Percentiles rank a stretch among this genome's conserved stretches.
phyloP scores from a whole-genome alignment of 495 filamentous ascomycete species.

The Lasiosphaeria hispida region DNA sequence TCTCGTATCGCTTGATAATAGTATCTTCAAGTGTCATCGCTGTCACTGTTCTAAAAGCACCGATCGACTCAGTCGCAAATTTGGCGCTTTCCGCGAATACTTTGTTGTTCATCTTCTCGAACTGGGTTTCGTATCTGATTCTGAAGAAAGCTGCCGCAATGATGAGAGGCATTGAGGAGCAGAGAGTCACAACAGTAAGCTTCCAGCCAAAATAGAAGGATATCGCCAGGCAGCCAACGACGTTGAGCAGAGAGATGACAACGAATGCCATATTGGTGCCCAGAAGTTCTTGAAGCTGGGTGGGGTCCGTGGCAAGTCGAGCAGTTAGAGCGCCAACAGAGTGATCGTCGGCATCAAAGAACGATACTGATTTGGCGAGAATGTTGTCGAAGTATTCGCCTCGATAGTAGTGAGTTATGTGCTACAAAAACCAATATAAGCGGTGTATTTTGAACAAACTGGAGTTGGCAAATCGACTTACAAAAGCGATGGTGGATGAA shows the following conservation, averaged over 20 bases:
- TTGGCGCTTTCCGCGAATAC: slow-evolving; percentile 56
- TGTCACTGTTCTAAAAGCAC: slow-evolving; percentile 56
- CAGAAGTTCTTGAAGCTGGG: slow-evolving; percentile 60
- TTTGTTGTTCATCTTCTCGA: slow-evolving; percentile 49
- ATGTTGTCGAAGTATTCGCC: slow-evolving; percentile 60
- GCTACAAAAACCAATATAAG: slow-evolving; percentile 28
- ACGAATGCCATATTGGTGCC: slow-evolving; percentile 55
- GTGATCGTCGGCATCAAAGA: slow-evolving; percentile 54
- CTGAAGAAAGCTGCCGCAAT: slow-evolving; percentile 50
- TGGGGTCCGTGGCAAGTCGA: slow-evolving; percentile 56
- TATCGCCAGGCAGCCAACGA: slow-evolving; percentile 48
- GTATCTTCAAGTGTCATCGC: slow-evolving; percentile 54
- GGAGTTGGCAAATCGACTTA: slow-evolving; percentile 26
- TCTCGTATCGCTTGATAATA: slow-evolving; percentile 48
- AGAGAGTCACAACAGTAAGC: slow-evolving; percentile 49
- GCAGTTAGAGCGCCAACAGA: slow-evolving; percentile 50
- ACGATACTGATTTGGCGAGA: slow-evolving; percentile 53
- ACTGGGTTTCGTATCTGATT: slow-evolving; percentile 51
- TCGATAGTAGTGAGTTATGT: slow-evolving; percentile 52
- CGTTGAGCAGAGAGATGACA: slow-evolving; percentile 47
- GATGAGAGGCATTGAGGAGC: slow-evolving; percentile 50
- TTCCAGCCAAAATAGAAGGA: slow-evolving; percentile 59
- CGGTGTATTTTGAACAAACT: slow-evolving; percentile 6
- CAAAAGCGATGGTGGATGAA: slow-evolving; percentile 51
- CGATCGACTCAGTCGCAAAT: slow-evolving; percentile 57